These are phyloP conservation scores for Cryptococcus jaspeensis DNA, from an alignment of 1,284 basidiomycete species.

Conservation along the genomic window DNA sequence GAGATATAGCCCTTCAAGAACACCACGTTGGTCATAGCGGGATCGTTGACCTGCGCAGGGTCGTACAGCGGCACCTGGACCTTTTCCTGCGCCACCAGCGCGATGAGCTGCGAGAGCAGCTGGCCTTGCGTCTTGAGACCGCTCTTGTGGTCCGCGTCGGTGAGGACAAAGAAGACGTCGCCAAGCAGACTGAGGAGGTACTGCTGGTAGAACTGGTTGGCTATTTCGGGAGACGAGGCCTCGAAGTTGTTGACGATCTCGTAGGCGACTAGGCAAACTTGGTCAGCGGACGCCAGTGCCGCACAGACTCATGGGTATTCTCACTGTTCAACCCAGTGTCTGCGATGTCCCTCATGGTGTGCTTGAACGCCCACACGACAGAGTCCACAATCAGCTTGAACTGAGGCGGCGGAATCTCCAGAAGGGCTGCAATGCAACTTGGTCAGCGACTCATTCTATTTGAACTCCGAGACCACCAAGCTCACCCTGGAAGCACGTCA, in stretches of 20 bases:
- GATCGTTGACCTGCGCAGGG: constrained; percentile 68
- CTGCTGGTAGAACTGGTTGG: constrained; percentile 82
- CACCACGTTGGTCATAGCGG: constrained; percentile 73
- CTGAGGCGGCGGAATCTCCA: constrained; percentile 82
- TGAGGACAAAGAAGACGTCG: constrained; percentile 96
- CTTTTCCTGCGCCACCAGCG: constrained; percentile 79
- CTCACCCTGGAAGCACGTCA: constrained; percentile 91
- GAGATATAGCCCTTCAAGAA: constrained; percentile 88
- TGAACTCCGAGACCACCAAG: neutral
- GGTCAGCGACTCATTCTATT: neutral
- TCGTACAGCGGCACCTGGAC: constrained; percentile 87
- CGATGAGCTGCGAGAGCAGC: constrained; percentile 90
- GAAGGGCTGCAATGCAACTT: constrained; percentile 61
- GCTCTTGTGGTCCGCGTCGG: constrained; percentile 97
- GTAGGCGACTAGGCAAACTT: constrained; percentile 66
- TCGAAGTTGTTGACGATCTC: constrained; percentile 98
- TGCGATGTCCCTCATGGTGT: constrained; percentile 98
- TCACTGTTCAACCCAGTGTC: constrained; percentile 86
- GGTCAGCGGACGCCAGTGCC: constrained; percentile 3
- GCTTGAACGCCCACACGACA: constrained; percentile 99
- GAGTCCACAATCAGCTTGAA: constrained; percentile 99
- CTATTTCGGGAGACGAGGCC: constrained; percentile 70
- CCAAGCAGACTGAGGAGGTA: constrained; percentile 92
- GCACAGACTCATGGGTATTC: constrained; percentile 39
- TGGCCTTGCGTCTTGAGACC: constrained; percentile 87